Percentiles rank a stretch among this genome's conserved stretches.
Conservation (phyloP, 495 filamentous ascomycete species). For the Xylaria curta region DNA sequence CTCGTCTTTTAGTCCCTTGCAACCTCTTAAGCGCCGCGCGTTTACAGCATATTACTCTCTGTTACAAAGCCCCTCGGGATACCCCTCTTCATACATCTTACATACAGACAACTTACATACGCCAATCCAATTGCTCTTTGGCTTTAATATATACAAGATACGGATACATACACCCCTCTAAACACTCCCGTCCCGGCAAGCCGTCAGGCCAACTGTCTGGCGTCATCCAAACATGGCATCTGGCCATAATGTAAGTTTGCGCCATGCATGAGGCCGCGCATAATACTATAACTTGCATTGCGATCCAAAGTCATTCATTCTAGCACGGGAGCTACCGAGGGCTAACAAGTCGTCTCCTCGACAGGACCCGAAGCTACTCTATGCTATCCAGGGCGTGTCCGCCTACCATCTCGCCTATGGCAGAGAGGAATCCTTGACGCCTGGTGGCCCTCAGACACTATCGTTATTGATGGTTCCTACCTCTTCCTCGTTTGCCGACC, state of each 20-base stretch:
- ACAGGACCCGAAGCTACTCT: slow-evolving; percentile 79
- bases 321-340: background rate
- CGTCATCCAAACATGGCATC: slow-evolving; percentile 49
- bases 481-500: slow-evolving; percentile 70
- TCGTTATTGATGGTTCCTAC: slow-evolving; percentile 95
- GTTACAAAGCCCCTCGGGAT: background rate
- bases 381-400: slow-evolving; percentile 80
- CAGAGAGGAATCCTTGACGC: slow-evolving; percentile 79
- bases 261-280: slow-evolving; percentile 9
- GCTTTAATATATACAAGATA: background rate
- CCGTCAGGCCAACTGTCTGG: background rate
- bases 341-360: background rate
- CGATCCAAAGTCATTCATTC: background rate
- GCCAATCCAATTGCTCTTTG: background rate
- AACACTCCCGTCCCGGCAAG: background rate
- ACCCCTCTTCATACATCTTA: slow-evolving; percentile 1
- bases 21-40: background rate
- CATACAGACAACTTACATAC: background rate
- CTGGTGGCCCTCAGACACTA: slow-evolving; percentile 84
- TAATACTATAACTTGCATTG: slow-evolving; percentile 22
- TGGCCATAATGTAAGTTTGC: slow-evolving; percentile 56
- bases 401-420: slow-evolving; percentile 91
- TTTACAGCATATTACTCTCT: slow-evolving; percentile 3
- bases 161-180: slow-evolving; percentile 7
- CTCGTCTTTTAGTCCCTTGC: background rate